Conservation (phyloP, 2,329 filamentous ascomycete genomes). For the Monilinia fructigena region DNA sequence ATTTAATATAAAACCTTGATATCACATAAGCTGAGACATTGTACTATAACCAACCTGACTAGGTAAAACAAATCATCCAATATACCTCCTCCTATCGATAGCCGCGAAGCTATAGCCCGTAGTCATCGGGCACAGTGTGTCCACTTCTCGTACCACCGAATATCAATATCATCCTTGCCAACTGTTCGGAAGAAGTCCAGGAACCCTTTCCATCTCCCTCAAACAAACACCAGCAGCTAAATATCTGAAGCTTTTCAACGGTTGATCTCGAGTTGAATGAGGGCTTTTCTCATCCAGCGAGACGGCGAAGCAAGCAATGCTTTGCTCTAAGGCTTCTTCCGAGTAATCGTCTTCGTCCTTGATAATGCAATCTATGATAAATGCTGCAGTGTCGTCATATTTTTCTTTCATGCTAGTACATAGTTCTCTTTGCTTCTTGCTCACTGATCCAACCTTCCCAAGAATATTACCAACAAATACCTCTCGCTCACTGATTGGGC, state of each 20-base stretch:
- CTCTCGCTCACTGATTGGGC: conserved; percentile 51
- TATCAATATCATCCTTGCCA: conserved; percentile 4
- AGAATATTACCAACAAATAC: conserved; percentile 59
- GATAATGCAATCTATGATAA: conserved; percentile 46
- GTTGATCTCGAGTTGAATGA: conserved; percentile 37
- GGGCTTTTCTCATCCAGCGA: conserved; percentile 41
- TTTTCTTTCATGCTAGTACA: conserved; percentile 46
- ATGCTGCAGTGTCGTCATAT: conserved; percentile 44
- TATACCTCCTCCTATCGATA: no score
- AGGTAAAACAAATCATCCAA: no score
- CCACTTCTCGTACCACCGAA: not conserved
- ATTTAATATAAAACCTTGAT: no score
- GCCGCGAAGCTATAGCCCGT: no score
- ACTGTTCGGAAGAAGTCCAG: conserved; percentile 10
- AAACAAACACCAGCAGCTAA: conserved; percentile 51
- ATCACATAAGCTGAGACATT: no score
- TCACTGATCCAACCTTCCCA: conserved; percentile 47
- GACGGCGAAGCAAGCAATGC: conserved; percentile 51
- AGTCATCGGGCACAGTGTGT: no score
- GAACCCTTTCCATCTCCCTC: conserved; percentile 46
- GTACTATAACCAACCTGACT: no score
- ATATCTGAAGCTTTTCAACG: conserved; percentile 52
- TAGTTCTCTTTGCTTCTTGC: conserved; percentile 43
- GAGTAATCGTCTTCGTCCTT: conserved; percentile 42
- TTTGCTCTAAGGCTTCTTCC: conserved; percentile 47